Percentiles rank a stretch among this genome's conserved stretches.
These are phyloP conservation scores for Trichosporon ovoides DNA, from an alignment of 1,284 basidiomycete species.

Conservation along the genomic window DNA sequence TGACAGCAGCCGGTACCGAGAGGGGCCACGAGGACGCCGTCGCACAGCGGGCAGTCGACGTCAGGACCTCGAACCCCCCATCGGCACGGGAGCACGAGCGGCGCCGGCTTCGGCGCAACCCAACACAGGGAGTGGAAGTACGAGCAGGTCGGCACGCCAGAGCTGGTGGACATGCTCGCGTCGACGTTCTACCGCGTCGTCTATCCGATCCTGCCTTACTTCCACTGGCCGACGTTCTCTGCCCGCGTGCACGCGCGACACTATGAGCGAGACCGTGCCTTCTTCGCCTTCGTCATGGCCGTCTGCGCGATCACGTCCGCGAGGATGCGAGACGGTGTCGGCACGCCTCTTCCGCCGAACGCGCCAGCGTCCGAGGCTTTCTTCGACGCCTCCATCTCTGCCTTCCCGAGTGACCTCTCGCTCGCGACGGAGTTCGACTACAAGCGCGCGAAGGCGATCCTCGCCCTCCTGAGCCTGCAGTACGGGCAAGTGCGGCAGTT, in stretches of 20 bases:
- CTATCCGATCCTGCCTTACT: conserved; percentile 42
- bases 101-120: not conserved
- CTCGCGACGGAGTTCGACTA: conserved; percentile 74
- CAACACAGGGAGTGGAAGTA: conserved; percentile 25
- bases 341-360: conserved; percentile 7
- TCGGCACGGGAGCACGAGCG: not conserved
- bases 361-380: conserved; percentile 28
- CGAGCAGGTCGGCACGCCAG: conserved; percentile 26
- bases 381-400: conserved; percentile 23
- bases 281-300: conserved; percentile 36
- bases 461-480: conserved; percentile 38
- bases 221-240: conserved; percentile 45
- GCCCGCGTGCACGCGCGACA: conserved; percentile 22
- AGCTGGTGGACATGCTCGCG: conserved; percentile 30
- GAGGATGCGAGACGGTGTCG: conserved; percentile 35
- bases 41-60: not conserved
- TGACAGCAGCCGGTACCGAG: conserved; percentile 11
- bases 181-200: conserved; percentile 32
- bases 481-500: conserved; percentile 30
- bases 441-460: conserved; percentile 60
- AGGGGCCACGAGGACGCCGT: not conserved
- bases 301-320: conserved; percentile 42
- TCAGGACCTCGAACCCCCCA: not conserved
- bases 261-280: conserved; percentile 36
- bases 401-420: conserved; percentile 65